phyloP scores from a whole-genome alignment of 2,329 filamentous ascomycete genomes.

The Alternaria incomplexa region DNA sequence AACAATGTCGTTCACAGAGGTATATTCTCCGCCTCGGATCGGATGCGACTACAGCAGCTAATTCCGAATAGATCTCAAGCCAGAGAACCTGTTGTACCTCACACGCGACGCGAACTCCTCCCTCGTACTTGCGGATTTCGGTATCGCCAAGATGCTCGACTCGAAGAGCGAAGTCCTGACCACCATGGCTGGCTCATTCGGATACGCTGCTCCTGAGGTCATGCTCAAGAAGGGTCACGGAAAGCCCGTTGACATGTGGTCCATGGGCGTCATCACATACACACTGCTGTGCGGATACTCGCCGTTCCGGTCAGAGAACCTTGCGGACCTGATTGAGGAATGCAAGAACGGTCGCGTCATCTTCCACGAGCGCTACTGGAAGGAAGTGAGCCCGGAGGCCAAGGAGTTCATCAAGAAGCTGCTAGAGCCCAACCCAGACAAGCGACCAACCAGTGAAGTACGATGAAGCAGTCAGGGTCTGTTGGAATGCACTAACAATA shows the following conservation, averaged over 20 bases:
- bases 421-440: slow-evolving; percentile 77
- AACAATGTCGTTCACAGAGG: slow-evolving; percentile 97
- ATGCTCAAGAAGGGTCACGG: slow-evolving; percentile 98
- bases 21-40: slow-evolving; percentile 47
- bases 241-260: slow-evolving; percentile 99
- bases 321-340: slow-evolving; percentile 92
- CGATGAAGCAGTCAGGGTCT: slow-evolving; percentile 23
- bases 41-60: slow-evolving; percentile 15
- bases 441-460: slow-evolving; percentile 80
- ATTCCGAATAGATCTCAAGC: slow-evolving; percentile 79
- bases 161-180: slow-evolving; percentile 89
- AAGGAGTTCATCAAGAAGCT: slow-evolving; percentile 91
- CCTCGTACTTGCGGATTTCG: slow-evolving; percentile 94
- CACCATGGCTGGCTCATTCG: slow-evolving; percentile 98
- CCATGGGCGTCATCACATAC: slow-evolving; percentile 97
- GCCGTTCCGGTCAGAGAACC: slow-evolving; percentile 93
- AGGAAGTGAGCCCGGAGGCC: slow-evolving; percentile 91
- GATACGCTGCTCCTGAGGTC: slow-evolving; percentile 95
- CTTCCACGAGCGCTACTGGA: slow-evolving; percentile 99
- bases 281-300: slow-evolving; percentile 98
- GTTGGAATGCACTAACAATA: slow-evolving; percentile 17
- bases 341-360: slow-evolving; percentile 83
- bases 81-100: slow-evolving; percentile 95
- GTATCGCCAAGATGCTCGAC: slow-evolving; percentile 97
- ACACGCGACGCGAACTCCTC: slow-evolving; percentile 78